phyloP scores from a whole-genome alignment of 2,329 filamentous ascomycete genomes.

The Alternaria arborescens region DNA sequence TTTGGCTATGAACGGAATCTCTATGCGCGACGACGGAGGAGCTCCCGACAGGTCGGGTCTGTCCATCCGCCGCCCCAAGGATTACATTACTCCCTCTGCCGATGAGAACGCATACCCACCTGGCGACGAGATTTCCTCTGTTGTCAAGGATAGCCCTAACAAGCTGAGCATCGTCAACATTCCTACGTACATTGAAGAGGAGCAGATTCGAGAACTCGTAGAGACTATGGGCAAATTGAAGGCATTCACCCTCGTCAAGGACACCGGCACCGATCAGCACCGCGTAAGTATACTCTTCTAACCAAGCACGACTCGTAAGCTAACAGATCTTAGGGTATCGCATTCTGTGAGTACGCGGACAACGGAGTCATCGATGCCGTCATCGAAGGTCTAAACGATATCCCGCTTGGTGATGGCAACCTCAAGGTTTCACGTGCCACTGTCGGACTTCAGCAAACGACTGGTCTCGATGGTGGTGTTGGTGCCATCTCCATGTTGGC shows the following conservation, averaged over 20 bases:
- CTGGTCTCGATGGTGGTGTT: slow-evolving; percentile 92
- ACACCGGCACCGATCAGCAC: slow-evolving; percentile 84
- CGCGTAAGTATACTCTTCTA: slow-evolving; percentile 67
- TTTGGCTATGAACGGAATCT: slow-evolving; percentile 86
- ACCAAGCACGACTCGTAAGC: background rate
- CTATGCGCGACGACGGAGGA: slow-evolving; percentile 74
- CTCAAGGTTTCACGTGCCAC: slow-evolving; percentile 89
- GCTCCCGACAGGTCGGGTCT: slow-evolving; percentile 64
- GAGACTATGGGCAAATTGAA: slow-evolving; percentile 93
- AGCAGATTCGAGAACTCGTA: slow-evolving; percentile 89
- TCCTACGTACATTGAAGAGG: slow-evolving; percentile 84
- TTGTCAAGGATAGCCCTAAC: slow-evolving; percentile 90
- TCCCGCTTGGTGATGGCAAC: slow-evolving; percentile 88
- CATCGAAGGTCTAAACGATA: slow-evolving; percentile 88
- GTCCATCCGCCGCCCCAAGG: slow-evolving; percentile 86
- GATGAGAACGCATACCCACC: slow-evolving; percentile 69
- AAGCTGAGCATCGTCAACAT: slow-evolving; percentile 95
- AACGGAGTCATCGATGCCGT: slow-evolving; percentile 80
- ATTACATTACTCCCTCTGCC: slow-evolving; percentile 89
- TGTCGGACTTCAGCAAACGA: slow-evolving; percentile 90
- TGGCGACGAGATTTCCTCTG: slow-evolving; percentile 76
- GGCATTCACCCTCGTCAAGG: slow-evolving; percentile 89
- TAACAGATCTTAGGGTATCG: slow-evolving; percentile 73
- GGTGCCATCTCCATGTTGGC: slow-evolving; percentile 98
- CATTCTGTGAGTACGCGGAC: slow-evolving; percentile 94